Percentiles rank a stretch among this genome's conserved stretches.
Evolutionary conservation across 176 grass and related monocot species (phyloP).

Genomic region (Aegilops speltoides): DNA sequence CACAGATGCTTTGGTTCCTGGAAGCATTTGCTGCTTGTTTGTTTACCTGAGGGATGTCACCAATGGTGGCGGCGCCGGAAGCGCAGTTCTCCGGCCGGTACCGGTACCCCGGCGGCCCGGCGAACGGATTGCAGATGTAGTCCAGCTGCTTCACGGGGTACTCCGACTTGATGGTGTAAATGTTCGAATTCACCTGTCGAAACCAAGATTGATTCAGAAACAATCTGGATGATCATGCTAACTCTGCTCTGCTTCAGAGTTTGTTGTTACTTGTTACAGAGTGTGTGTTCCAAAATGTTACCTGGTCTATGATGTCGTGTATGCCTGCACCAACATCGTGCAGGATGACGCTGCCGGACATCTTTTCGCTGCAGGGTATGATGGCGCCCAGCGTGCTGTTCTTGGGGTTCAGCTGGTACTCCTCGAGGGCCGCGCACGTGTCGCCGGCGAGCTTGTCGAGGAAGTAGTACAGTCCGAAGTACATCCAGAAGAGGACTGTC

Average conservation of each 20-base stretch:
- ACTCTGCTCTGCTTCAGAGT: background rate
- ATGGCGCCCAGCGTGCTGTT: conserved; percentile 85
- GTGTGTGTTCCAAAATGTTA: background rate
- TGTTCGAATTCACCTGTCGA: conserved; percentile 74
- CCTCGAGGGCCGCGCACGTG: conserved; percentile 66
- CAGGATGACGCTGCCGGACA: conserved; percentile 42
- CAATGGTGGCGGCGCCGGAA: conserved; percentile 65
- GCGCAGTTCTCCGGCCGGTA: conserved; percentile 82
- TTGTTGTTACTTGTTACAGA: no score
- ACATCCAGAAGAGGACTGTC: conserved; percentile 71
- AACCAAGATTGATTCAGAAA: conserved; percentile 2
- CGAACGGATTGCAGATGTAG: conserved; percentile 92
- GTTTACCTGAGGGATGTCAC: conserved; percentile 82
- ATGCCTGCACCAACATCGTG: conserved; percentile 63
- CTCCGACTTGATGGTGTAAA: conserved; percentile 59
- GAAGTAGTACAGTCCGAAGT: conserved; percentile 88
- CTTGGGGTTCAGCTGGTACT: conserved; percentile 76
- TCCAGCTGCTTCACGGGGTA: conserved; percentile 53
- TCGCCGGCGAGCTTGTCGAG: conserved; percentile 73
- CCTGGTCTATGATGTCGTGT: conserved; percentile 80
- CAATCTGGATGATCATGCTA: background rate
- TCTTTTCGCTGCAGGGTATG: conserved; percentile 62
- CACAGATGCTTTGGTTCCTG: background rate
- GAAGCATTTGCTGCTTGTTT: background rate
- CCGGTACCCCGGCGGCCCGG: conserved; percentile 66